A percentile compares a stretch with the other conserved stretches of the same genome.
These are phyloP conservation scores for Coprinopsis sp. DNA, from an alignment of 768 basidiomycete genomes.

Conservation along the genomic window DNA sequence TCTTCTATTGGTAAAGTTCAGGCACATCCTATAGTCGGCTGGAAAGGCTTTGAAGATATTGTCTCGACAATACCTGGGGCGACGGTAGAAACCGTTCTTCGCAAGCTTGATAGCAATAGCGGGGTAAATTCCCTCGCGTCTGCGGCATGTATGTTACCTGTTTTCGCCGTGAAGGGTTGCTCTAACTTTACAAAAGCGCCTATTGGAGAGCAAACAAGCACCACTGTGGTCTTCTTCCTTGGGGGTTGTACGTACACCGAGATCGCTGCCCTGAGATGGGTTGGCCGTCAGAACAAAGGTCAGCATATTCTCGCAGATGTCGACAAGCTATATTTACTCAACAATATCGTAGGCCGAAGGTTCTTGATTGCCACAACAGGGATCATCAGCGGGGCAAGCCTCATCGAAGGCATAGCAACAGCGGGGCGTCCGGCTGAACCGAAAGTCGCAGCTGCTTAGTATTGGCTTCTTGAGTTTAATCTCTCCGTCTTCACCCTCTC, in stretches of 20 bases:
- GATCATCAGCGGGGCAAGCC: conserved; percentile 74
- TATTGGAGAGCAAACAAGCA: conserved; percentile 54
- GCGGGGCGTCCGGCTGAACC: conserved; percentile 22
- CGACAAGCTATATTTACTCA: conserved; percentile 8
- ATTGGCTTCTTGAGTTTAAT: neutral
- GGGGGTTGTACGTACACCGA: conserved; percentile 98
- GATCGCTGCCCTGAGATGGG: conserved; percentile 92
- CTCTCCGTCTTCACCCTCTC: neutral
- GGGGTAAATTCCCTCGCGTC: conserved; percentile 22
- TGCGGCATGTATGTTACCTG: conserved; percentile 27
- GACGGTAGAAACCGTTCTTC: conserved; percentile 74
- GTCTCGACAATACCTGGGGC: conserved; percentile 77
- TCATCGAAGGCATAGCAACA: conserved; percentile 61
- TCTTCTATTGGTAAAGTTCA: conserved; percentile 51
- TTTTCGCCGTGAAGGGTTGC: neutral
- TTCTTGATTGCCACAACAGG: conserved; percentile 91
- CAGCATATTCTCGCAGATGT: conserved; percentile 13
- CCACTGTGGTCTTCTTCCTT: conserved; percentile 92
- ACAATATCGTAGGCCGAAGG: conserved; percentile 56
- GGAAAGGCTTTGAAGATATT: conserved; percentile 97
- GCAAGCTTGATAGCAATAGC: conserved; percentile 21
- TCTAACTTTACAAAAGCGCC: conserved; percentile 10
- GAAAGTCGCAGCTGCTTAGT: conserved; percentile 33
- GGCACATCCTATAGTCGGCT: conserved; percentile 91
- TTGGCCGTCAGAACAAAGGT: conserved; percentile 82